A percentile compares a stretch with the other conserved stretches of the same genome.
These are phyloP conservation scores for Excoecaria cochinchinensis DNA, from an alignment of 345 rosid species.

Conservation along the genomic window DNA sequence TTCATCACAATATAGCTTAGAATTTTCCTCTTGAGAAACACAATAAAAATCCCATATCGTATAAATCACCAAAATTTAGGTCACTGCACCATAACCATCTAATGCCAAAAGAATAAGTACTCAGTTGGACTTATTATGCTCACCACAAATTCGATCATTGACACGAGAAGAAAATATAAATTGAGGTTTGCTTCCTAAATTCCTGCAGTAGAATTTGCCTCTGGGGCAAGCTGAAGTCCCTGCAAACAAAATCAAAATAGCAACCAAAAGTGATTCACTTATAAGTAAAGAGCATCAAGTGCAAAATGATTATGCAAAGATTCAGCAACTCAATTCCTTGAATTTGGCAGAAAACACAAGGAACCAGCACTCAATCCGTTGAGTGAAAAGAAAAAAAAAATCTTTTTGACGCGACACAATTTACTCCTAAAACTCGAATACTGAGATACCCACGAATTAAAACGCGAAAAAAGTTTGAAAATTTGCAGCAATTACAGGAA, in stretches of 20 bases:
- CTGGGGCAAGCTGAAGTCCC: slow-evolving; percentile 77
- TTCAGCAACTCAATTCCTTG: too few species aligned
- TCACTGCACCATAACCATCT: slow-evolving; percentile 3
- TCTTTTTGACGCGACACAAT: neutral
- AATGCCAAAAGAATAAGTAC: neutral
- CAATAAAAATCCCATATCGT: slow-evolving; percentile 8
- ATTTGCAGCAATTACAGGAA: neutral
- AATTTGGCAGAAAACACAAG: neutral
- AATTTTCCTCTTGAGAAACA: neutral
- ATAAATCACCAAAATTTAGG: neutral
- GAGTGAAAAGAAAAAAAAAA: neutral
- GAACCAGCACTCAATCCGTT: neutral
- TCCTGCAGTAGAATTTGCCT: slow-evolving; percentile 63
- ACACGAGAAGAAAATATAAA: slow-evolving; percentile 56
- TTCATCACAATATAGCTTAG: neutral
- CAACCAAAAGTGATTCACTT: slow-evolving; percentile 9
- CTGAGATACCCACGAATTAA: neutral
- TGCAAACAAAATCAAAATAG: slow-evolving; percentile 32
- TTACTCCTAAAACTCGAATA: neutral
- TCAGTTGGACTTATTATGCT: slow-evolving; percentile 12
- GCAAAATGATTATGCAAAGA: neutral
- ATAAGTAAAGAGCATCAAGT: neutral
- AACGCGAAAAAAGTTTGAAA: neutral
- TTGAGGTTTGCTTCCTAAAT: slow-evolving; percentile 54
- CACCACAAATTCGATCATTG: slow-evolving; percentile 64